Evolutionary conservation across 2,329 filamentous ascomycete genomes (phyloP), one percentile per base, ranked within the genome.

Genomic region (Fusarium citri): DNA sequence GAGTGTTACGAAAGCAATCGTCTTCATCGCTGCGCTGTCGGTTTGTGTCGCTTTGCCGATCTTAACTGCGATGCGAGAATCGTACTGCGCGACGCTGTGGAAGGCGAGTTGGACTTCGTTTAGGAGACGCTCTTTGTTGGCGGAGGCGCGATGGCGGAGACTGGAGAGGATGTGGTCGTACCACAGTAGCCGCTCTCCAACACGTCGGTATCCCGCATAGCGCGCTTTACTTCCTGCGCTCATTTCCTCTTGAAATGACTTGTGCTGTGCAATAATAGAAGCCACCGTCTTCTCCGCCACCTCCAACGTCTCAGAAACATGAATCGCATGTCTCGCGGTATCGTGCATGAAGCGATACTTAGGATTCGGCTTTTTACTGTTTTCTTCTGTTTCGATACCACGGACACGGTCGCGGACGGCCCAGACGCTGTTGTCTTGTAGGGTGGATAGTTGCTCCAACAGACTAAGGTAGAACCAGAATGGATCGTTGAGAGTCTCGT

Each of bases 91-190:
- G 0, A 84, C 81, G 0, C 70, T 78, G 66, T 85, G 82, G 73
- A 83, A 86, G 0, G 80, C 72, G 64, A 91, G 79, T 59, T 89
- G 77, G 77, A 90, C 81, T 83, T 90, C 76, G 78, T 89, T 76
- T 76, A 85, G 51, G 73, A 91, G 78, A 61, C 88, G 67, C 16
- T 81, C 76, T 15, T 79, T 78, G 71, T 82, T 84, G 1, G 83
- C 78, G 0, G 64, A 63, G 0, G 82, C 78, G 15, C 83, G 78
- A 14, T 75, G 66, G 4, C 77, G 76, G 1, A 83, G 75, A 53
- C 77, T 80, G 18, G 69, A 63, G 2, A 82, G 53, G 18, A 81
- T 76, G 20, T 79, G 75, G 28, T 78, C 73, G 40, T 72, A 76
- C 55, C 78, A 80, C 0, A 71, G 59, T 8, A 85, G 73, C 6